Evolutionary conservation across 1,139 yeast genomes (phyloP).

Genomic region (Blastobotrys aristatus): DNA sequence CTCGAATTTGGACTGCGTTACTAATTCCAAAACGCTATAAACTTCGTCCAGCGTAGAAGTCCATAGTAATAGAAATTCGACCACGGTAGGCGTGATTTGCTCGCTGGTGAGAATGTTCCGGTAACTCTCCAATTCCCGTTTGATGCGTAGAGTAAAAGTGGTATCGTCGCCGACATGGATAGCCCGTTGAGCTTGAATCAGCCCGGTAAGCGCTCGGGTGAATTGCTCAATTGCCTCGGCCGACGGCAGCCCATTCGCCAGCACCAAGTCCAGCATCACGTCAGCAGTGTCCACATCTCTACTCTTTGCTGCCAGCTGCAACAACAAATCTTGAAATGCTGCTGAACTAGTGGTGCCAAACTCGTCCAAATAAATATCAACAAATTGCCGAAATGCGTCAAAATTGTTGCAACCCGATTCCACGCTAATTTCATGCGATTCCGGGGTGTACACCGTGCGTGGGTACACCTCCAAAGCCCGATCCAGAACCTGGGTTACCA

Average conservation of each 20-base stretch:
- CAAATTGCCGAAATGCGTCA: constrained; percentile 18
- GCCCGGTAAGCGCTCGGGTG: constrained; percentile 23
- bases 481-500: constrained; percentile 6
- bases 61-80: constrained; percentile 29
- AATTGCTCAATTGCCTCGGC: constrained; percentile 27
- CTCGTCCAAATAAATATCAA: constrained; percentile 17
- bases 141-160: constrained; percentile 24
- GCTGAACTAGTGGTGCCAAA: neutral
- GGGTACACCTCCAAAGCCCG: constrained; percentile 12
- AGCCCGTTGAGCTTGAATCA: constrained; percentile 23
- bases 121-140: constrained; percentile 21
- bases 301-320: constrained; percentile 28
- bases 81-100: constrained; percentile 24
- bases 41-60: constrained; percentile 27
- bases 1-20: constrained; percentile 23
- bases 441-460: constrained; percentile 15
- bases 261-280: constrained; percentile 19
- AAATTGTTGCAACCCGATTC: constrained; percentile 18
- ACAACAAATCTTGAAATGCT: constrained; percentile 27
- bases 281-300: constrained; percentile 29
- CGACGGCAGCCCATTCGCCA: constrained; percentile 18
- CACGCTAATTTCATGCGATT: constrained; percentile 19
- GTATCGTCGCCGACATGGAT: constrained; percentile 20
- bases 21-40: constrained; percentile 26
- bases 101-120: constrained; percentile 22